Evolutionary conservation across 306 rosid genomes (phyloP), one percentile per base, ranked within the genome.

Genomic region (Astragalus glycyphyllos): DNA sequence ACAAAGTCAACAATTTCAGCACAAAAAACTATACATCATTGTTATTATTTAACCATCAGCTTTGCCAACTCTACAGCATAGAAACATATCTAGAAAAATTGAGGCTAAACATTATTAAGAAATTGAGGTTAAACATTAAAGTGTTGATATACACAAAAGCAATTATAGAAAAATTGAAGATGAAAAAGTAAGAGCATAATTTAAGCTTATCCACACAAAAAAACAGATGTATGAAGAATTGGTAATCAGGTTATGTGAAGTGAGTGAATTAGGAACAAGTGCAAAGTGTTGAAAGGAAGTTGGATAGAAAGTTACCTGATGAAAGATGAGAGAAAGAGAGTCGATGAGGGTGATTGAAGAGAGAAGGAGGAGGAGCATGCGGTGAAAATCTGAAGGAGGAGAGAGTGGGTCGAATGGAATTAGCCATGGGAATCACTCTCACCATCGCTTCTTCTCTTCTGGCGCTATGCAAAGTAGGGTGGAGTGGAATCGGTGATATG

Each of bases 361-460:
- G 72, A 45, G 90, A 74, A 69, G 60, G 77, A 72, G 90, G 72
- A 26, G 70, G 75, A 16, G 68, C n/a, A n/a, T n/a, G 66, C 2
- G 85, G 57, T 78, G 80, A 76, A 45, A 84, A 77, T 13, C 75
- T 65, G 35, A 92, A 77, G 14, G 96, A 84, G 0, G 92, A 84
- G 72, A 90, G 87, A 71, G 93, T 82, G 8, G 97, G 97, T 26
- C 91, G 84, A 79, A 93, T 74, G 14, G 97, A 84, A 66, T 89
- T 87, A 34, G 96, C 94, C 92, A 85, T 84, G 11, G 91, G 96
- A 48, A 88, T 69, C 47, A 83, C 74, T 82, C 88, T 79, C 80
- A 86, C 97, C 90, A 82, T 83, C 48, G 12, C 64, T 9, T 44
- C 72, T 16, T 29, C 23, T 20, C 11, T 56, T 45, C 11, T 26